Conservation (phyloP, 2,329 filamentous ascomycete genomes). For the Colletotrichum sp. region DNA sequence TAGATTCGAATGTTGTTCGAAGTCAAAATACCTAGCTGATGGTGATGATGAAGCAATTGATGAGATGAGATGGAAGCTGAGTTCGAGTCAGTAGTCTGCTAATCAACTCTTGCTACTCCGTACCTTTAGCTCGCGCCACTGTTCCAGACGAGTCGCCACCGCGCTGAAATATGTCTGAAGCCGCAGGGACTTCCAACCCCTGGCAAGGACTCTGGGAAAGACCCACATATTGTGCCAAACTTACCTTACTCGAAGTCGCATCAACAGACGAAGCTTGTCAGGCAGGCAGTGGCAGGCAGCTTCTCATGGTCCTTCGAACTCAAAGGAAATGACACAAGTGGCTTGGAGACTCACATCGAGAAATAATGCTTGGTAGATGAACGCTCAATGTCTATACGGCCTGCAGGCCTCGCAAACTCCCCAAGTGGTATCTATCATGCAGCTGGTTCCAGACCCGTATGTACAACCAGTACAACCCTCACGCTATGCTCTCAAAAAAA, state of each 20-base stretch:
- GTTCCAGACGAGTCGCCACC: neutral
- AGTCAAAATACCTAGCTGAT: neutral
- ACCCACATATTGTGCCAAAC: neutral
- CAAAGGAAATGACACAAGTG: neutral
- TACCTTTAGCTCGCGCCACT: neutral
- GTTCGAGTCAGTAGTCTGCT: neutral
- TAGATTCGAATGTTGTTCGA: neutral
- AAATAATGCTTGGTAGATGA: neutral
- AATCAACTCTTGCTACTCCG: neutral
- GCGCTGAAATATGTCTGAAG: neutral
- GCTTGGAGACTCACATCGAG: no score
- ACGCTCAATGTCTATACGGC: neutral
- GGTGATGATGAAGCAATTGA: neutral
- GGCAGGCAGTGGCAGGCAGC: neutral
- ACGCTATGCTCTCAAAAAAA: conserved; percentile 14
- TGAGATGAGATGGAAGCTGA: neutral
- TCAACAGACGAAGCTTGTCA: neutral
- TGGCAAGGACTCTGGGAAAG: neutral
- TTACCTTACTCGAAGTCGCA: neutral
- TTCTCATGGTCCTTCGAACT: neutral
- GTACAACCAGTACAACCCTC: conserved; percentile 9
- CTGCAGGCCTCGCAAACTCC: neutral
- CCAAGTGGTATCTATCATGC: conserved; percentile 21
- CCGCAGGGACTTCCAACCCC: neutral
- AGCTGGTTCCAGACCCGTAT: conserved; percentile 11